These are phyloP conservation scores for Apiosordaria backusii DNA, from an alignment of 495 filamentous ascomycete species.

Conservation along the genomic window DNA sequence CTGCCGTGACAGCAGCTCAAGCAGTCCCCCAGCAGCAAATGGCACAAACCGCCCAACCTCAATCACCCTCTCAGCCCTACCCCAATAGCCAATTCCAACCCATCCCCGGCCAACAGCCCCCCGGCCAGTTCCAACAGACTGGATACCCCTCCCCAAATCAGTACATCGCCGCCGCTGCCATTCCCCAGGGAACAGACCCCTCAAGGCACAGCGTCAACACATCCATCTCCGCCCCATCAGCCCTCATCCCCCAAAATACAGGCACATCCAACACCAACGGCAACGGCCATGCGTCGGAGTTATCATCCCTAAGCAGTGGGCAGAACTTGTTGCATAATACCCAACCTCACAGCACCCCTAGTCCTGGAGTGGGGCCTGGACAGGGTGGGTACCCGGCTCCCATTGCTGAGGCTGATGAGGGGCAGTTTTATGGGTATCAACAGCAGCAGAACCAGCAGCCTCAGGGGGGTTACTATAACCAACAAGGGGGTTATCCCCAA, in stretches of 20 bases:
- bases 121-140: neutral
- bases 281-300: neutral
- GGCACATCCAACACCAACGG: neutral
- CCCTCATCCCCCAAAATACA: neutral
- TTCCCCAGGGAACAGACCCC: neutral
- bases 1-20: neutral
- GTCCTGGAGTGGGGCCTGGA: neutral
- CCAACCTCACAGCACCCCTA: neutral
- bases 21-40: neutral
- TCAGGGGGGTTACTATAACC: too few species aligned
- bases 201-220: neutral
- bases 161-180: neutral
- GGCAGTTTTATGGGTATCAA: neutral
- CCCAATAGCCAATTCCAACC: neutral
- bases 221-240: neutral
- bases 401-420: neutral
- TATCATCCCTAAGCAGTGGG: neutral
- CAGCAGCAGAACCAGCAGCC: neutral
- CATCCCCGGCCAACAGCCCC: neutral
- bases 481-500: too few species aligned
- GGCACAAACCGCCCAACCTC: neutral
- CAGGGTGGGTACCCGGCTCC: neutral
- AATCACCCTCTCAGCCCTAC: neutral
- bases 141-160: neutral
- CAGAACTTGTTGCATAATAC: neutral